Base-by-base conservation (phyloP, 306 rosid genomes). In the Heteromeles arbutifolia region DNA sequence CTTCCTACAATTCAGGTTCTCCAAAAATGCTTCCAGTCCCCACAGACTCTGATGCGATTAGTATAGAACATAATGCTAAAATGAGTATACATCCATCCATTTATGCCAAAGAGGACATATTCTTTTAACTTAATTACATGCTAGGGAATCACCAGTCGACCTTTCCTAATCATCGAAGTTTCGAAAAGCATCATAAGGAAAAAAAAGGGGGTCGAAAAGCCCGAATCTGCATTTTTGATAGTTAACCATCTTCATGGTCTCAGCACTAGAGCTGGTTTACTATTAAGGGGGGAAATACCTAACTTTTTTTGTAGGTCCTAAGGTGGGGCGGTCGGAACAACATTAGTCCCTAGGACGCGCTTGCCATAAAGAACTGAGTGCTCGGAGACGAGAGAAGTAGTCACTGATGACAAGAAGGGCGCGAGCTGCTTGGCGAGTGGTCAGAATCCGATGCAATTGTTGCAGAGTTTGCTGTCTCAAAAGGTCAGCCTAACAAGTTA, bases 391-490 rank as follows among this genome's bases (percentile, higher is more conserved):
- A 0, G 90, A 89, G 62, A 85, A 52, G 83, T 86, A 91, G 22
- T 93, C 98, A 1, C 82, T 81, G 73, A 91, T 81, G 48, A 89
- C 86, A 3, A 91, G 88, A 18, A 88, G 95, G 7, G 97, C 96
- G 0, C 90, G 87, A 31, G 98, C 98, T 39, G 93, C 87, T 86
- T 93, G 98, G 1, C 86, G 87, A 0, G 92, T 74, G 1, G 96
- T 88, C 77, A 93, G 73, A 74, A 93, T 93, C 54, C 91, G 85
- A 61, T 75, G 86, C 92, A 93, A 13, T 68, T 93, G 98, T 73
- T 91, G 97, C 54, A 93, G 87, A 3, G 98, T 88, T 78, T 91
- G 96, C 85, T 85, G 93, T 83, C 98, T 89, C 85, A 93, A 83
- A 56, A 93, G 86, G 58, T 93, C 97, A 69, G 98, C 98, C 98